Conservation (phyloP, 2,329 filamentous ascomycete genomes). For the Tolypocladium ophioglossoides region DNA sequence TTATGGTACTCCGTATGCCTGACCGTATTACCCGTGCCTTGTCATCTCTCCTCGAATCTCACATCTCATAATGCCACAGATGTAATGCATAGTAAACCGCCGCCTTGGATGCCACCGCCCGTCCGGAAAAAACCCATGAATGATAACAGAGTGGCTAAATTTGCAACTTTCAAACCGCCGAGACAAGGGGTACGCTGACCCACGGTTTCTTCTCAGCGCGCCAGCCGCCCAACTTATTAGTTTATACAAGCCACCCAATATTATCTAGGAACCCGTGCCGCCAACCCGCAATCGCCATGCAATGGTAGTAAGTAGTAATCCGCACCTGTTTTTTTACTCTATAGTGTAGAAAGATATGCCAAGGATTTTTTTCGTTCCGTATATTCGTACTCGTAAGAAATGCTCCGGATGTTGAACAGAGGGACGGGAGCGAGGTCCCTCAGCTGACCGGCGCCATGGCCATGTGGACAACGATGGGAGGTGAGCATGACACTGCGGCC, state of each 20-base stretch:
- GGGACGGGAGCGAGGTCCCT: not conserved
- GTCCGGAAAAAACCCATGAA: not conserved
- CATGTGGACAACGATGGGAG: not conserved
- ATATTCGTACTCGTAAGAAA: not conserved
- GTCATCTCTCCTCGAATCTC: not conserved
- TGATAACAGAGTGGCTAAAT: not conserved
- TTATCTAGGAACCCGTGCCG: not conserved
- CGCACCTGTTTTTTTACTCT: not conserved
- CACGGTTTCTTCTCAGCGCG: not conserved
- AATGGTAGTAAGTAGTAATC: not conserved
- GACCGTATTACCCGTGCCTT: too few species aligned
- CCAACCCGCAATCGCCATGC: not conserved
- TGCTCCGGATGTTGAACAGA: not conserved
- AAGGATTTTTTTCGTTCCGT: not conserved
- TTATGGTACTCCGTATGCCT: too few species aligned
- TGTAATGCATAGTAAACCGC: not conserved
- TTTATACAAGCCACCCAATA: not conserved
- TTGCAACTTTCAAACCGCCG: not conserved
- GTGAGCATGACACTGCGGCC: not conserved
- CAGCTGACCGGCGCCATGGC: not conserved
- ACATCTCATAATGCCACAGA: not conserved
- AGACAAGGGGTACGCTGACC: not conserved
- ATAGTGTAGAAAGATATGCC: not conserved
- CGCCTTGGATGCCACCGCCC: not conserved
- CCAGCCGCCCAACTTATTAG: not conserved